Conservation (phyloP, 768 basidiomycete species). For the Mycena rebaudengoi region DNA sequence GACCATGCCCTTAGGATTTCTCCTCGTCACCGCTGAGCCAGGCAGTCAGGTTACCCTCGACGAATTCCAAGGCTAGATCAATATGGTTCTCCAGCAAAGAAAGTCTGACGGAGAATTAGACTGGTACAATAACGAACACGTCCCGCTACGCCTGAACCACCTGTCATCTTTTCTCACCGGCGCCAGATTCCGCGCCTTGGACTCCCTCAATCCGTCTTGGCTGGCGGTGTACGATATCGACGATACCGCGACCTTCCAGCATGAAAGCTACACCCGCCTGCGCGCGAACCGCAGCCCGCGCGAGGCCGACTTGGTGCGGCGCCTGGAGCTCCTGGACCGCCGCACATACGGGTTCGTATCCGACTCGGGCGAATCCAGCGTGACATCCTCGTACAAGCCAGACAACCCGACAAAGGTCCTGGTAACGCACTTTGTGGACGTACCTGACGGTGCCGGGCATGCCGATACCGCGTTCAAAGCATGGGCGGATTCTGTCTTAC, state of each 20-base stretch:
- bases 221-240: slow-evolving; percentile 60
- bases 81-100: neutral
- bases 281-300: slow-evolving; percentile 53
- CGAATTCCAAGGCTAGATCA: slow-evolving; percentile 55
- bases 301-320: slow-evolving; percentile 49
- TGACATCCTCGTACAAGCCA: slow-evolving; percentile 42
- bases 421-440: slow-evolving; percentile 42
- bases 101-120: slow-evolving; percentile 37
- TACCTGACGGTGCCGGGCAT: slow-evolving; percentile 19
- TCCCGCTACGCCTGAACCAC: slow-evolving; percentile 57
- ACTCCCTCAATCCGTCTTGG: slow-evolving; percentile 50
- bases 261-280: slow-evolving; percentile 53
- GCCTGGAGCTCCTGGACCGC: slow-evolving; percentile 55
- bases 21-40: slow-evolving; percentile 58
- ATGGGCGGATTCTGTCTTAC: slow-evolving; percentile 35
- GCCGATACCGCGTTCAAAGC: slow-evolving; percentile 22
- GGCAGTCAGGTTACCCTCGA: slow-evolving; percentile 49
- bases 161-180: slow-evolving; percentile 57
- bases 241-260: slow-evolving; percentile 47
- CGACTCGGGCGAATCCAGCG: slow-evolving; percentile 42
- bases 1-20: slow-evolving; percentile 53
- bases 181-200: slow-evolving; percentile 52
- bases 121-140: slow-evolving; percentile 67
- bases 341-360: slow-evolving; percentile 45
- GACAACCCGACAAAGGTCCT: slow-evolving; percentile 39